These are phyloP conservation scores for Tylopilus rubrobrunneus DNA, from an alignment of 768 basidiomycete species.

Conservation along the genomic window DNA sequence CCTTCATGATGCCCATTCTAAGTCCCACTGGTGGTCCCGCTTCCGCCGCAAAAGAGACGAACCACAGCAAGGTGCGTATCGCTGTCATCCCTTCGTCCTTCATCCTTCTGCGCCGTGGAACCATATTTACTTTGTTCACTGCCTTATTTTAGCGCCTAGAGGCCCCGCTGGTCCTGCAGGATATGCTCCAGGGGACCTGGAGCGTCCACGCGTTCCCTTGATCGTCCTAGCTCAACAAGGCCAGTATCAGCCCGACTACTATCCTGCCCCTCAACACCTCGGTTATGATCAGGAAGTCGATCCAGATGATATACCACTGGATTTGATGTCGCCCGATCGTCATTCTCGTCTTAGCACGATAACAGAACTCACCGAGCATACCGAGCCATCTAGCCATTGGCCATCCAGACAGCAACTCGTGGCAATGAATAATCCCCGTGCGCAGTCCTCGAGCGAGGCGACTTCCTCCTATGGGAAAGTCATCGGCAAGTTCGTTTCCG, in stretches of 20 bases:
- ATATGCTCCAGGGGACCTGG: slow-evolving; percentile 24
- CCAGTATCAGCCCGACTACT: slow-evolving; percentile 31
- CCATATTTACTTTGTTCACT: slow-evolving; percentile 21
- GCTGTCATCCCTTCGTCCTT: slow-evolving; percentile 26
- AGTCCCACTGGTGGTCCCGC: slow-evolving; percentile 33
- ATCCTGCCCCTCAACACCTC: slow-evolving; percentile 21
- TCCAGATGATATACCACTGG: slow-evolving; percentile 30
- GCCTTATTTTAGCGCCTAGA: slow-evolving; percentile 17
- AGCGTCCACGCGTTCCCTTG: slow-evolving; percentile 51
- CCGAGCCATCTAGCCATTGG: slow-evolving; percentile 53
- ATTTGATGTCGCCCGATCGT: slow-evolving; percentile 29
- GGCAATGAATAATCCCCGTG: slow-evolving; percentile 38
- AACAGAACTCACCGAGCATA: slow-evolving; percentile 61
- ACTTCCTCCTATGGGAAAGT: slow-evolving; percentile 63
- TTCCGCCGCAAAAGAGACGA: slow-evolving; percentile 34
- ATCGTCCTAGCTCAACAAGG: slow-evolving; percentile 61
- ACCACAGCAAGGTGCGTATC: slow-evolving; percentile 59
- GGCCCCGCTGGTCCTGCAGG: slow-evolving; percentile 12
- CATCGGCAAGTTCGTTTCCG: slow-evolving; percentile 43
- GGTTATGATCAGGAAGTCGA: slow-evolving; percentile 24
- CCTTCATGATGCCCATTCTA: slow-evolving; percentile 33
- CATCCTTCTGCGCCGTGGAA: slow-evolving; percentile 10
- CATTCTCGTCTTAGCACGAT: slow-evolving; percentile 56
- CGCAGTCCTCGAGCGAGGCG: slow-evolving; percentile 31
- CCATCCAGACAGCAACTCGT: slow-evolving; percentile 39